Base-by-base conservation (phyloP, 371 early-diverging fungal genomes). In the Mucor racemosus region DNA sequence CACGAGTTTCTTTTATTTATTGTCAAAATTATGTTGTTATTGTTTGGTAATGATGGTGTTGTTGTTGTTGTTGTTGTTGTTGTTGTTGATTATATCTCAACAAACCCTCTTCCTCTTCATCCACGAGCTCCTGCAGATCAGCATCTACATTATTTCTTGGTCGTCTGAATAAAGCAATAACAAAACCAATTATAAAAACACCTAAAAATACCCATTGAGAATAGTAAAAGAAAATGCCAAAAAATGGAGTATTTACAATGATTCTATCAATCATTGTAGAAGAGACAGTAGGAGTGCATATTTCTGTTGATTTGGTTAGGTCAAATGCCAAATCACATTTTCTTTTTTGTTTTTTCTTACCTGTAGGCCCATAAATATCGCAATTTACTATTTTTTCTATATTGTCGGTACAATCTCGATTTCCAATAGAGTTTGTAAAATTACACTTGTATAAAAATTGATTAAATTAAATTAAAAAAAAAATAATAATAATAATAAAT, bases 261-360 rank as follows among this genome's bases (percentile, higher is more conserved):
- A 88, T 80, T 42, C 76, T 76, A 65, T 83, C 66, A 50, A 88
- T 72, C 65, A 86, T 55, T 1, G 77, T 74, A 1, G 90, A 88
- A 1, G 86, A 76, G 14, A 80, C 80, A 0, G 89, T 88, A 1
- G 86, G 87, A 9, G 87, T 88, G 64, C 88, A 90, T 41, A 87
- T 74, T 15, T 77, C 84, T 62, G 63, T 53, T 9, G 54, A 17
- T 19, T 46, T 46, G 46, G 17, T 46, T 46, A 46, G 46, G 19
- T 19, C 46, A 26, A 26, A 26, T 11, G 38, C 38, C 7, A 11
- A 38, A 38, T 5, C 1, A 5, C 9, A 38, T 11, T 7, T 38
- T 38, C 14, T 26, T 53, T 44, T 35, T 2, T 11, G 0, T 17
- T 57, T 5, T 10, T 35, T 33, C 33, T 71, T 76, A 76, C 80